Evolutionary conservation across 2,329 filamentous ascomycete genomes (phyloP).

Genomic region (Paracamarosporium sp.): DNA sequence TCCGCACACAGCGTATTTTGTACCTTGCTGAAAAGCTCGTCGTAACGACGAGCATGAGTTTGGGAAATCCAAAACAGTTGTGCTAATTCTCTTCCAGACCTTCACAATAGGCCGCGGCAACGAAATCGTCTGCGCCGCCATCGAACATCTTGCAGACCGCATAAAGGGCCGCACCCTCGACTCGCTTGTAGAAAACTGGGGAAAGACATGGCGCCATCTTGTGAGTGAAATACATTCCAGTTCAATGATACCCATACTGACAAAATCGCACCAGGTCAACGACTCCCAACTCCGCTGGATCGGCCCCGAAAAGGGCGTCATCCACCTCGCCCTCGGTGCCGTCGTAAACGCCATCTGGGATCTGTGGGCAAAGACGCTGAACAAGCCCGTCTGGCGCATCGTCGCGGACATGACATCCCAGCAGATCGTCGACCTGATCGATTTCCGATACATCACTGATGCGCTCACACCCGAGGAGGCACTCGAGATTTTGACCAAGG

Average conservation of each 20-base stretch:
- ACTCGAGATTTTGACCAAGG: slow-evolving; percentile 70
- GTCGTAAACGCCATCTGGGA: slow-evolving; percentile 95
- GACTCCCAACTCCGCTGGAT: slow-evolving; percentile 94
- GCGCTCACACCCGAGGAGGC: slow-evolving; percentile 89
- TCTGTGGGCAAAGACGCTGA: slow-evolving; percentile 86
- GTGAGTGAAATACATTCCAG: slow-evolving; percentile 42
- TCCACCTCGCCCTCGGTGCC: slow-evolving; percentile 87
- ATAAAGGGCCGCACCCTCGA: slow-evolving; percentile 78
- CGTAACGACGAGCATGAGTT: too few relatives aligned
- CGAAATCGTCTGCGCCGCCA: slow-evolving; percentile 88
- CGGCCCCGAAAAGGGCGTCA: slow-evolving; percentile 91
- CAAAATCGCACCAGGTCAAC: slow-evolving; percentile 58
- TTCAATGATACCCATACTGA: too few relatives aligned
- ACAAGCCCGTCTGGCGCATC: slow-evolving; percentile 89
- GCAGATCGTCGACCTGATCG: slow-evolving; percentile 85
- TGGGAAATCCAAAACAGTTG: too few relatives aligned
- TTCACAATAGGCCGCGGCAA: slow-evolving; percentile 91
- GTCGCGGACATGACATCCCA: slow-evolving; percentile 89
- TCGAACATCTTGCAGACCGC: slow-evolving; percentile 77
- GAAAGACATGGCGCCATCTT: slow-evolving; percentile 88
- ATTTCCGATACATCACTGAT: slow-evolving; percentile 94
- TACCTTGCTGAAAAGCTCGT: too few relatives aligned
- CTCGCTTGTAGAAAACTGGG: slow-evolving; percentile 81
- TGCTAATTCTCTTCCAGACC: slow-evolving; percentile 48
- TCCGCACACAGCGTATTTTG: too few relatives aligned